Conservation (phyloP, 345 rosid genomes). For the Adansonia digitata region DNA sequence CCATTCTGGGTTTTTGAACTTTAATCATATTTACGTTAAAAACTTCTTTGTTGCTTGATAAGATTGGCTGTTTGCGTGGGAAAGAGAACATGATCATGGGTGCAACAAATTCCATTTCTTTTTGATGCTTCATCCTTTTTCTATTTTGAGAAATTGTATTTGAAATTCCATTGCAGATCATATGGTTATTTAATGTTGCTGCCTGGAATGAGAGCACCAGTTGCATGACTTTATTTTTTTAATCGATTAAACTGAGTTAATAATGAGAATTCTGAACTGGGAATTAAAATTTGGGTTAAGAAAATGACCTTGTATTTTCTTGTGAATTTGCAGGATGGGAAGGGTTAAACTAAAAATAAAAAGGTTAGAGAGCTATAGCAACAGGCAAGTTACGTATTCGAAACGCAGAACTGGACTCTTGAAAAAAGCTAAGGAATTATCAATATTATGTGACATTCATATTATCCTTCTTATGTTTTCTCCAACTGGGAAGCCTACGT, state of each 20-base stretch:
- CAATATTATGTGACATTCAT: conserved; percentile 79
- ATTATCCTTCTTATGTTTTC: conserved; percentile 85
- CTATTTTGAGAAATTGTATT: conserved; percentile 3
- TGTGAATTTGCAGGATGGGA: conserved; percentile 55
- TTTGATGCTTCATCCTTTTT: conserved; percentile 4
- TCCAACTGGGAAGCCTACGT: conserved; percentile 68
- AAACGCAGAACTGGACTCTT: conserved; percentile 77
- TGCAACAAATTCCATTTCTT: not conserved
- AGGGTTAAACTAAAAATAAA: conserved; percentile 85
- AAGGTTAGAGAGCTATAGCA: conserved; percentile 68
- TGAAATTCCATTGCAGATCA: conserved; percentile 14
- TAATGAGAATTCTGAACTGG: conserved; percentile 1
- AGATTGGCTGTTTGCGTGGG: conserved; percentile 5
- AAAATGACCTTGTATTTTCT: not conserved
- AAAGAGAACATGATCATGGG: not conserved
- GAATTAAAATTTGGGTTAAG: not conserved
- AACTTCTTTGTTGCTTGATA: not conserved
- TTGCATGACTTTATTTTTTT: conserved; percentile 18
- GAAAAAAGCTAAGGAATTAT: conserved; percentile 88
- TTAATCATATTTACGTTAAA: not conserved
- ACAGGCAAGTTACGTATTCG: conserved; percentile 76
- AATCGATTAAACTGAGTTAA: conserved; percentile 25
- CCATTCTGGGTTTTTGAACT: not conserved
- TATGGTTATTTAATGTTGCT: conserved; percentile 16
- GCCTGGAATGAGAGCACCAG: conserved; percentile 33